Evolutionary conservation across 2,329 filamentous ascomycete species (phyloP), one percentile per base, ranked within the genome.

Genomic region (Fusarium poae): DNA sequence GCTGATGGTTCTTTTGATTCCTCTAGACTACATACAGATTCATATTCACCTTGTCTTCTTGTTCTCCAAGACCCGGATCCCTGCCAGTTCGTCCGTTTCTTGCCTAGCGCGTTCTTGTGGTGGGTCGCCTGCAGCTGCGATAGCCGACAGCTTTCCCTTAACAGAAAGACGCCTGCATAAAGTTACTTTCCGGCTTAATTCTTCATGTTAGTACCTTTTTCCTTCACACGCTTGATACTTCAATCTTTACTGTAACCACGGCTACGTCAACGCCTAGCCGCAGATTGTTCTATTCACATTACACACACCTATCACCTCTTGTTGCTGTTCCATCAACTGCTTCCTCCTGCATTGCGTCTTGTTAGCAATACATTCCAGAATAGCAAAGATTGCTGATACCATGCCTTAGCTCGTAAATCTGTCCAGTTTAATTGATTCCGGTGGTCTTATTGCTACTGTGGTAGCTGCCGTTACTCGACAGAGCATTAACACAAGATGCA

Each of bases 401-500:
- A 62, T 67, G 60, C 57, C 56, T 67, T 77, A 78, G 77, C 65
- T 69, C 71, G 71, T 75, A 70, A 73, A 64, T 46, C 58, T 66
- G 57, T 44, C 60, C 52, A 52, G 20, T 15, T 62, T 72, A 70
- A 70, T 74, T 74, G 63, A 73, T 65, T 60, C 44, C 42, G 42
- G 58, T 59, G 54, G 57, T 55, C 48, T 61, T 69, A 57, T 68
- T 71, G 62, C 62, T 74, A 62, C 57, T 52, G 65, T 62, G 49
- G 70, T 56, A 65, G 62, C 71, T 57, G 61, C 52, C 57, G 61
- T 62, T 72, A 25, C 66, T 58, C 70, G 67, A 57, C 66, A 67
- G 63, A 68, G 60, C 48, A 30, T 50, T 50, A 46, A 55, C 45
- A 61, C 74, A 77, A 74, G 65, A 82, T 82, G 80, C 80, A 82